Base-by-base conservation (phyloP, 2,329 filamentous ascomycete genomes). In the Cladosporium halotolerans region DNA sequence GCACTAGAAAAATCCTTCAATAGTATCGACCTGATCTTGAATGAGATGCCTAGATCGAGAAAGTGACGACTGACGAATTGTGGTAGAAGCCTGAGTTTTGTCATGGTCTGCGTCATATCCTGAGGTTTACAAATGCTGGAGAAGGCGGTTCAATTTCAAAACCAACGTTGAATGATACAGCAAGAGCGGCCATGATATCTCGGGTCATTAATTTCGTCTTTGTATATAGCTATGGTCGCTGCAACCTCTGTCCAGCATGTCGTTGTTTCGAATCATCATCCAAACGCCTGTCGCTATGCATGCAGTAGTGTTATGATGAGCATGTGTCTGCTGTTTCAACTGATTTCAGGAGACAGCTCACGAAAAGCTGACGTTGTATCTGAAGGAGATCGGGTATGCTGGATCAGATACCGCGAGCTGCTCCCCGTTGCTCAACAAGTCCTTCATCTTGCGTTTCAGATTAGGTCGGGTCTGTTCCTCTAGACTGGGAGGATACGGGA, bases 351-450 rank as follows among this genome's bases (percentile, higher is more conserved):
- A 4, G 9, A 13, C 34, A 38, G n/a, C 13, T 54, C 40, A 49
- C 5, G 39, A 38, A 28, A 79, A 82, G 4, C 74, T 66, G 53
- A 83, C 64, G 62, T 77, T 78, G 69, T 79, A 85, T 60, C 80
- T 78, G 71, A 82, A 84, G 66, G 87, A 81, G 23, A 88, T 84
- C 6, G 45, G 53, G 67, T 95, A 93, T 1, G 89, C 88, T n/a
- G 89, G 87, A 70, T 97, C 92, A 13, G 89, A 91, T 44, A 99
- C 86, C n/a, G 84, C 89, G 45, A 99, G 80, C 71, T 96, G 89
- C 67, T 96, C 87, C 10, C 90, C 89, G 62, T 90, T 78, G 43
- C 80, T 79, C 18, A 99, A 78, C 58, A 99, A 71, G 23, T 95
- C 89, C 28, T 70, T 73, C 55, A 99, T 75, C 63, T 85, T 93